Percentiles rank a stretch among this genome's conserved stretches.
These are phyloP conservation scores for Amesomyces nigricolor DNA, from an alignment of 2,329 filamentous ascomycete genomes.

Conservation along the genomic window DNA sequence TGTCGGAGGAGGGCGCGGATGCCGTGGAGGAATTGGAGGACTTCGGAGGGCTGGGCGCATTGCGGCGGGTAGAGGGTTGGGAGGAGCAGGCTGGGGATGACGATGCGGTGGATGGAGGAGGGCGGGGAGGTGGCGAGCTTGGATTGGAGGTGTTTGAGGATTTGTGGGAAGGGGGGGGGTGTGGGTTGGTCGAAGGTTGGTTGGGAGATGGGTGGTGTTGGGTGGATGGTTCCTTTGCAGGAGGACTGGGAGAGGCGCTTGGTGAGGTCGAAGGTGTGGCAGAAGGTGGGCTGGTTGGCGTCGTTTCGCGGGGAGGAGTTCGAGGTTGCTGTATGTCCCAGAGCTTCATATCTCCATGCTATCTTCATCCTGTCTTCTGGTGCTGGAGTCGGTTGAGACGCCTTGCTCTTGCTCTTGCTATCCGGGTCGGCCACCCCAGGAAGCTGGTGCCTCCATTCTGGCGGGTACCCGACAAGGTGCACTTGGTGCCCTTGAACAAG, in stretches of 20 bases:
- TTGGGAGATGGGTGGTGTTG: slow-evolving; percentile 47
- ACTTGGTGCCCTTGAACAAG: slow-evolving; percentile 85
- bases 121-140: slow-evolving; percentile 53
- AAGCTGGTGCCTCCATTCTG: slow-evolving; percentile 76
- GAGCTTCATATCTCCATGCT: slow-evolving; percentile 89
- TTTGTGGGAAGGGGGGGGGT: slow-evolving; percentile 54
- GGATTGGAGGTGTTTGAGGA: slow-evolving; percentile 54
- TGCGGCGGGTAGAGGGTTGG: slow-evolving; percentile 75
- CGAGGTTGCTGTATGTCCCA: slow-evolving; percentile 47
- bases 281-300: slow-evolving; percentile 45
- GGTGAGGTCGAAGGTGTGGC: slow-evolving; percentile 67
- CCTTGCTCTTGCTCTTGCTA: slow-evolving; percentile 35
- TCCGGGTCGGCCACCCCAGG: slow-evolving; percentile 59
- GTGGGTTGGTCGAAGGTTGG: slow-evolving; percentile 24
- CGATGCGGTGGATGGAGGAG: slow-evolving; percentile 66
- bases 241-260: slow-evolving; percentile 52
- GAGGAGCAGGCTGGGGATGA: slow-evolving; percentile 80
- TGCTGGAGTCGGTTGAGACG: slow-evolving; percentile 35
- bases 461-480: slow-evolving; percentile 74
- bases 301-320: slow-evolving; percentile 24
- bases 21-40: slow-evolving; percentile 76
- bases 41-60: slow-evolving; percentile 61
- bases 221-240: slow-evolving; percentile 45
- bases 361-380: slow-evolving; percentile 88
- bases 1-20: slow-evolving; percentile 69